These are phyloP conservation scores for Pisolithus microcarpus DNA, from an alignment of 768 basidiomycete genomes.

Conservation along the genomic window DNA sequence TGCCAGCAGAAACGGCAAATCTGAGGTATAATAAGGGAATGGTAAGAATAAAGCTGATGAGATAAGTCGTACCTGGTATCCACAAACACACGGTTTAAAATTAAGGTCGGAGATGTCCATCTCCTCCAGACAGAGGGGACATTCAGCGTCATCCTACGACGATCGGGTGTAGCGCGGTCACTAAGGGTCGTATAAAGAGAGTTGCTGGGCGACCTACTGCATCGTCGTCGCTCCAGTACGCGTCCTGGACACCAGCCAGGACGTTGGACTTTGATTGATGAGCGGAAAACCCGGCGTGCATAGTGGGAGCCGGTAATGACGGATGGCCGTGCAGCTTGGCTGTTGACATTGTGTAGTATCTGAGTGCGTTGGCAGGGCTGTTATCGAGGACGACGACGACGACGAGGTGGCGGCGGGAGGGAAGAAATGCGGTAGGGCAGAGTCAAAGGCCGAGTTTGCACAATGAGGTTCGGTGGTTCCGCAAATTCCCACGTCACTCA, in stretches of 20 bases:
- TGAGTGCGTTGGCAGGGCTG: constrained; percentile 3
- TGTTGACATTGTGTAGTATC: constrained; percentile 37
- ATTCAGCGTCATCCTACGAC: constrained; percentile 89
- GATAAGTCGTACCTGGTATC: constrained; percentile 70
- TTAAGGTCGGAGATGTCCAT: constrained; percentile 99
- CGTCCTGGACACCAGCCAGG: constrained; percentile 86
- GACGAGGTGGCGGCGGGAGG: background rate
- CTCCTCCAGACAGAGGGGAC: constrained; percentile 96
- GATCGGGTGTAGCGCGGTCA: constrained; percentile 14
- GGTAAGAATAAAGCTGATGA: constrained; percentile 13
- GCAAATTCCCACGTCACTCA: constrained; percentile 16
- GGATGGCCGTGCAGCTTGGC: constrained; percentile 54
- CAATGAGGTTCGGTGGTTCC: constrained; percentile 18
- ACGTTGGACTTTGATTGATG: constrained; percentile 82
- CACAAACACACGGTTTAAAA: constrained; percentile 98
- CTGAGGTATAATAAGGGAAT: constrained; percentile 35
- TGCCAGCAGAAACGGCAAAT: constrained; percentile 99
- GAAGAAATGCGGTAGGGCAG: constrained; percentile 10
- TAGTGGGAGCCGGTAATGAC: constrained; percentile 65
- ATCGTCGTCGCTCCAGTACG: constrained; percentile 95
- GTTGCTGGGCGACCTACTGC: constrained; percentile 40
- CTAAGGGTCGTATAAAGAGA: constrained; percentile 7
- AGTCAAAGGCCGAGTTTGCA: constrained; percentile 17
- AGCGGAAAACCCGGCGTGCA: constrained; percentile 62
- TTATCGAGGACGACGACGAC: constrained; percentile 14